These are phyloP conservation scores for Acephala macrosclerotiorum DNA, from an alignment of 2,329 filamentous ascomycete genomes.

Conservation along the genomic window DNA sequence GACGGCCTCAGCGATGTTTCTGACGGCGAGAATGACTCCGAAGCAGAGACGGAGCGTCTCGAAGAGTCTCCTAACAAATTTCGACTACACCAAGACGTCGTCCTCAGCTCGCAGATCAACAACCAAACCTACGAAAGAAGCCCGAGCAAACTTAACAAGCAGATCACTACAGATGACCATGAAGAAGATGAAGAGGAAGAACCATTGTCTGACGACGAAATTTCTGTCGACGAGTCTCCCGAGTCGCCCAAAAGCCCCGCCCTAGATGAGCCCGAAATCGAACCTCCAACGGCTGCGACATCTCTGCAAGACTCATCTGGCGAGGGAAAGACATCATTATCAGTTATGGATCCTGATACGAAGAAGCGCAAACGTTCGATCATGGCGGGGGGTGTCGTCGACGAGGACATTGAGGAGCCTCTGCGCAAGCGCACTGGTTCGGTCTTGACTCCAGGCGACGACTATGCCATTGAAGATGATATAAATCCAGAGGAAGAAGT, in stretches of 20 bases:
- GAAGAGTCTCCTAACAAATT: slow-evolving; percentile 83
- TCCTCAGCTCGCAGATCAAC: slow-evolving; percentile 62
- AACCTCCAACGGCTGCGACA: slow-evolving; percentile 45
- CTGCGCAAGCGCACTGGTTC: slow-evolving; percentile 62
- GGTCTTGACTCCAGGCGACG: slow-evolving; percentile 49
- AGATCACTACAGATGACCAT: slow-evolving; percentile 52
- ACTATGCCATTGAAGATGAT: slow-evolving; percentile 55
- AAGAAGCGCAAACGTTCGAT: slow-evolving; percentile 49
- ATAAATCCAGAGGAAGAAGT: slow-evolving; percentile 52
- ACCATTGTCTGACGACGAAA: slow-evolving; percentile 44
- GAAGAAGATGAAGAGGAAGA: slow-evolving; percentile 50
- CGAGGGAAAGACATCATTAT: slow-evolving; percentile 37
- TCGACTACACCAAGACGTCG: slow-evolving; percentile 65
- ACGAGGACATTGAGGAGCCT: slow-evolving; percentile 46
- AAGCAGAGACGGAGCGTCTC: slow-evolving; percentile 93
- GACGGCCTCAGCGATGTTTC: slow-evolving; percentile 46
- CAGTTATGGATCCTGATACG: slow-evolving; percentile 39
- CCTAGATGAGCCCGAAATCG: slow-evolving; percentile 47
- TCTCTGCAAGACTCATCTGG: slow-evolving; percentile 42
- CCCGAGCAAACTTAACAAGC: slow-evolving; percentile 78
- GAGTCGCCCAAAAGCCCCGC: slow-evolving; percentile 46
- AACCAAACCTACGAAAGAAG: slow-evolving; percentile 68
- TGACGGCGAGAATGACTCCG: slow-evolving; percentile 73
- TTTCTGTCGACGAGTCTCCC: slow-evolving; percentile 47
- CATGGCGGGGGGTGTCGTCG: slow-evolving; percentile 40